Evolutionary conservation across 2,329 filamentous ascomycete genomes (phyloP), one percentile per base, ranked within the genome.

Genomic region (Sporothrix variecibatus): DNA sequence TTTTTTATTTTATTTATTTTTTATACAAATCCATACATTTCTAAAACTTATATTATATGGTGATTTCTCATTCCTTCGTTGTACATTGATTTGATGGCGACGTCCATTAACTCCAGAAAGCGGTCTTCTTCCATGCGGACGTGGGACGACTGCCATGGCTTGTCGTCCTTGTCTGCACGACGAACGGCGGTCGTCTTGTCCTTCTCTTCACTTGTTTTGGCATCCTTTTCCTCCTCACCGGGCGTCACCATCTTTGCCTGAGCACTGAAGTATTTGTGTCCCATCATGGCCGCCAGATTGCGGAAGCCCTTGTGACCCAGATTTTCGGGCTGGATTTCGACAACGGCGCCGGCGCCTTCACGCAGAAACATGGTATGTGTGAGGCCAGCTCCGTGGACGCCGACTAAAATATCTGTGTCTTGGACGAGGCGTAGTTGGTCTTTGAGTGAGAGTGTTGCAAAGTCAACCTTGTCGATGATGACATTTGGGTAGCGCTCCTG

Each of bases 371-470:
- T 80, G 1, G 77, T 76, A 74, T 85, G 83, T 2, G 84, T 83
- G 15, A 86, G 78, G 0, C 83, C 84, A 0, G 84, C 83, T 51
- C 84, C 84, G 77, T 86, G 84, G 1, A 84, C 81, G 40, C 83
- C 84, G 8, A 85, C 80, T 7, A 86, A 78, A 17, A 85, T 75
- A 73, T 85, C 83, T 0, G 84, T 84, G 31, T 78, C 77, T n/a
- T 78, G 81, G 15, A 80, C 78, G 2, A 83, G 58, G 12, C 75
- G 73, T 1, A 85, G 62, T 77, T 85, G 84, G 43, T 83, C 79
- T 0, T 65, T 51, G 49, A 86, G 80, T 9, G 83, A 72, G 12
- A 84, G 73, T 20, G 77, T 72, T 0, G 81, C 81, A 73, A 85
- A 83, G 75, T 85, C 82, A 23, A 85, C 76, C 11, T 80, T 8